Percentiles rank a stretch among this genome's conserved stretches.
Evolutionary conservation across 805 yeast genomes (phyloP).

Genomic region (Maudiozyma turicensis): DNA sequence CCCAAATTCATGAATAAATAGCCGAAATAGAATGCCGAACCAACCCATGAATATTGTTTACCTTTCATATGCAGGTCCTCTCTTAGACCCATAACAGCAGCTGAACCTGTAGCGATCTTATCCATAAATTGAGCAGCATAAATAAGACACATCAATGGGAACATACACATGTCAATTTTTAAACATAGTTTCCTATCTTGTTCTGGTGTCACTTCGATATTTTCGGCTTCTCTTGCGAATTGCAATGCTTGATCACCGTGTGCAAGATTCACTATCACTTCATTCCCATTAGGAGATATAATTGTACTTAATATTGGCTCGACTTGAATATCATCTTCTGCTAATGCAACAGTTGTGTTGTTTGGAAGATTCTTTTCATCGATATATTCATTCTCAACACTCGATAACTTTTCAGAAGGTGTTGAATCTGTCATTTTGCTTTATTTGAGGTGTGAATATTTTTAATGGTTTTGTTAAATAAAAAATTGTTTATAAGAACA

Average conservation of each 20-base stretch:
- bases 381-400: neutral
- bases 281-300: constrained; percentile 21
- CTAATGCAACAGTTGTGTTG: neutral
- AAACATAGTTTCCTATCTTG: constrained; percentile 31
- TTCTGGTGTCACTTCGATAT: constrained; percentile 24
- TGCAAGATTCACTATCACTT: constrained; percentile 26
- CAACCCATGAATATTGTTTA: constrained; percentile 41
- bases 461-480: too few species aligned
- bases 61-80: constrained; percentile 37
- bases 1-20: constrained; percentile 46
- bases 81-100: constrained; percentile 44
- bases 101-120: constrained; percentile 42
- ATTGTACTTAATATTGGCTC: constrained; percentile 9
- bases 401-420: neutral
- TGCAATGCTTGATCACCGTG: constrained; percentile 41
- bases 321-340: neutral
- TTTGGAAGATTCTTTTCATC: neutral
- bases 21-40: constrained; percentile 57
- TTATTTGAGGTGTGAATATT: too few species aligned
- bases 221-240: constrained; percentile 30
- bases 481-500: too few species aligned
- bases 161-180: constrained; percentile 42
- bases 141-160: constrained; percentile 41
- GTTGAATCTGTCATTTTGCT: neutral
- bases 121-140: constrained; percentile 53